Evolutionary conservation across 2,329 filamentous ascomycete species (phyloP).

Genomic region (Cladobotryum mycophilum): DNA sequence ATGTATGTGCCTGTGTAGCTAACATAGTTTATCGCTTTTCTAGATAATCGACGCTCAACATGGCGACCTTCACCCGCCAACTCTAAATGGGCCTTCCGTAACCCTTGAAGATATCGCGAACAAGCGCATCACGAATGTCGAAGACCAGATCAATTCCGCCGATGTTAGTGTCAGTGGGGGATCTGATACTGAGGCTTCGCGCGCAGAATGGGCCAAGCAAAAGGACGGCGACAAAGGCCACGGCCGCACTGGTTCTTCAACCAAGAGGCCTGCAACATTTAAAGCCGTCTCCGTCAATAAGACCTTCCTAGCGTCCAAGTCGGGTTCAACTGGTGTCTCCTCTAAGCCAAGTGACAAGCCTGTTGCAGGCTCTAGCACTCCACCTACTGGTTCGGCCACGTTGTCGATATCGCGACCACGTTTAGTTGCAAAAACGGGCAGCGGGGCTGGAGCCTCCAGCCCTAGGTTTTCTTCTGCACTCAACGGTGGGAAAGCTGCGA

Average conservation of each 20-base stretch:
- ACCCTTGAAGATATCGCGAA: conserved; percentile 47
- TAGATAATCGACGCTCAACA: conserved; percentile 36
- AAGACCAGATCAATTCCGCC: conserved; percentile 54
- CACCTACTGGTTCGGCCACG: conserved; percentile 39
- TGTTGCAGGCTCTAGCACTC: conserved; percentile 39
- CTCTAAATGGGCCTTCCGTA: conserved; percentile 43
- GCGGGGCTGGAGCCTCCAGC: conserved; percentile 48
- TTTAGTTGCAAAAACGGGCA: conserved; percentile 68
- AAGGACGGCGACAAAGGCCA: conserved; percentile 55
- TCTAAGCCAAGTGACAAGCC: conserved; percentile 49
- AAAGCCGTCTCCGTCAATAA: conserved; percentile 83
- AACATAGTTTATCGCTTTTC: conserved; percentile 13
- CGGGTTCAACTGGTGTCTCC: conserved; percentile 34
- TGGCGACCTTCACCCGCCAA: conserved; percentile 39
- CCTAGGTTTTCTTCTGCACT: conserved; percentile 35
- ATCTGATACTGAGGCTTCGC: conserved; percentile 70
- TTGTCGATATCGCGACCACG: conserved; percentile 58
- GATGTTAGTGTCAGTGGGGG: conserved; percentile 66
- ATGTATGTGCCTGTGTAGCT: conserved; percentile 16
- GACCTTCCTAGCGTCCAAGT: conserved; percentile 73
- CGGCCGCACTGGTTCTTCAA: conserved; percentile 49
- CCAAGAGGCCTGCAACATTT: conserved; percentile 73
- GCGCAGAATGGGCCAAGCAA: conserved; percentile 35
- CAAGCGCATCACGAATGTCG: conserved; percentile 51
- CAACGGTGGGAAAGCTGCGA: conserved; percentile 53